These are phyloP conservation scores for Sporothrix globosa DNA, from an alignment of 2,329 filamentous ascomycete species.

Conservation along the genomic window DNA sequence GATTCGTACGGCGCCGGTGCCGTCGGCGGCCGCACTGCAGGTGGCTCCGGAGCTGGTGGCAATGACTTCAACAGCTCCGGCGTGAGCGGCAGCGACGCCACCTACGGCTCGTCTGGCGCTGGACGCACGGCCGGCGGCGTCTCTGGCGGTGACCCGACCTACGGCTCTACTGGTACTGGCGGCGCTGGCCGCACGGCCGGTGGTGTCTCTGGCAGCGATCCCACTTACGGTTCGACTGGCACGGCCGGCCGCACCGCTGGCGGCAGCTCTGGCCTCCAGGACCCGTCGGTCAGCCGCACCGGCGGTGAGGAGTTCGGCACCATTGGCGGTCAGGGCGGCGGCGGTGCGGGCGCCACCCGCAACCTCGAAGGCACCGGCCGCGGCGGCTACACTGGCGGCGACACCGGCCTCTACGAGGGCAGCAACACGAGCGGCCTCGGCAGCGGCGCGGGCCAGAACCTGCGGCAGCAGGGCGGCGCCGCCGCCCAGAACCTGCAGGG, in stretches of 20 bases:
- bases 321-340: conserved; percentile 2
- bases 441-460: background rate
- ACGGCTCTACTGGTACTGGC: background rate
- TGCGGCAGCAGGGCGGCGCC: too few relatives aligned
- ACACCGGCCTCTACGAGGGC: background rate
- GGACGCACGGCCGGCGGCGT: background rate
- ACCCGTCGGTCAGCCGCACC: conserved; percentile 5
- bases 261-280: conserved; percentile 5
- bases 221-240: background rate
- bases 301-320: conserved; percentile 18
- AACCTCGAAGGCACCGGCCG: conserved; percentile 2
- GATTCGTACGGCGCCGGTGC: background rate
- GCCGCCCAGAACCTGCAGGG: conserved; percentile 35
- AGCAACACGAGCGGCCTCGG: conserved; percentile 21
- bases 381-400: background rate
- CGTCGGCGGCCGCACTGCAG: background rate
- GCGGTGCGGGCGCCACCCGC: background rate
- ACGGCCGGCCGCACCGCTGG: background rate
- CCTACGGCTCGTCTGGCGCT: background rate
- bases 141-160: background rate
- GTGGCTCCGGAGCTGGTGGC: background rate
- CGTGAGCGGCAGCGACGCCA: background rate
- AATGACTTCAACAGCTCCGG: background rate
- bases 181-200: background rate
- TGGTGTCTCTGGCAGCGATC: background rate